Base-by-base conservation (phyloP, 371 early-diverging fungal genomes). In the Mucor indicus region DNA sequence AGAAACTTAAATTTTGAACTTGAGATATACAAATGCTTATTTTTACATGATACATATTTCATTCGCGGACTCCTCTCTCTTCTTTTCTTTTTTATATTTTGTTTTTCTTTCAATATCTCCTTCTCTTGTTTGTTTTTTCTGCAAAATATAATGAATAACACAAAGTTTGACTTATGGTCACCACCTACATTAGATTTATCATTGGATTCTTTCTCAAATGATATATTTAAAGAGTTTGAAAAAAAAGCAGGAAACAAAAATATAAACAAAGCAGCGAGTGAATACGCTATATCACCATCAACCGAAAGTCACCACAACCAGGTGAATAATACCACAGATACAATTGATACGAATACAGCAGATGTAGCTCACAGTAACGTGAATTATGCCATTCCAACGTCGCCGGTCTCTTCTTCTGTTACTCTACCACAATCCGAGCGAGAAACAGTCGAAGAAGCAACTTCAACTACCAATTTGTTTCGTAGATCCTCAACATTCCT, bases 141-240 rank as follows among this genome's bases (percentile, higher is more conserved):
- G 23, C 6, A 13, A 40, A 31, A 15, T 5, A 51, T 17, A 13
- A 50, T 54, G 49, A 38, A 55, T 19, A 51, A 23, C 7, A 48
- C 31, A n/a, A 35, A 38, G 16, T 64, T 53, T 27, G 42, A 50
- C 8, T 46, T 48, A 11, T 59, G 54, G 57, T 47, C 55, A 20
- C 56, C 59, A 39, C 62, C 48, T 13, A 19, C 30, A 19, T 24
- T 56, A 10, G 54, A 49, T 30, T 33, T 54, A 25, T 60, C 54
- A 32, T 42, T 58, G 2, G 60, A 61, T 24, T 53, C 64, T 2
- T 64, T 69, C 35, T 61, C 62, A 5, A 55, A 58, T 40, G 69
- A 64, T 37, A 32, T 61, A 6, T 32, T 64, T 16, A 44, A 52
- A 17, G 64, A 64, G 23, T 62, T 64, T 55, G 65, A 61, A 15